Evolutionary conservation across 164 flowering plant genomes (phyloP).

Genomic region (Nymphaea colorata): DNA sequence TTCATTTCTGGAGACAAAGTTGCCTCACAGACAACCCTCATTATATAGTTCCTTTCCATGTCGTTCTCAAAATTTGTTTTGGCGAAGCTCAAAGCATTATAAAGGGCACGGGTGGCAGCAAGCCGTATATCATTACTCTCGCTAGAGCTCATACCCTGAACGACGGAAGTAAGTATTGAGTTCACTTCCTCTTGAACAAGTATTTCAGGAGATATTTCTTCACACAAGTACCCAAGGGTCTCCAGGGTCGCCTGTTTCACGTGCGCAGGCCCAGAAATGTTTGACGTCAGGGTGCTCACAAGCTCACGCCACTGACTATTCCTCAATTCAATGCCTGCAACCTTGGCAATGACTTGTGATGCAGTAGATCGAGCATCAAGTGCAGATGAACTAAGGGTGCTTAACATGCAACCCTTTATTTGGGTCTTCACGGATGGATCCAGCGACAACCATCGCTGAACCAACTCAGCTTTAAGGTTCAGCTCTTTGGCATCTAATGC

Average conservation of each 20-base stretch:
- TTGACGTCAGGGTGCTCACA: conserved; percentile 33
- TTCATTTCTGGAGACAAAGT: conserved; percentile 38
- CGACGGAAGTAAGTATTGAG: conserved; percentile 52
- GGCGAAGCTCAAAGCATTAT: conserved; percentile 55
- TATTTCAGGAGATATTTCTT: conserved; percentile 50
- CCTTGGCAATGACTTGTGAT: conserved; percentile 54
- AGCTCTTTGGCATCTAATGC: conserved; percentile 60
- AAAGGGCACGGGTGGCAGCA: conserved; percentile 45
- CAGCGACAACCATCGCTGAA: conserved; percentile 45
- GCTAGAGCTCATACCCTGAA: conserved; percentile 47
- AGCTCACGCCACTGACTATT: conserved; percentile 61
- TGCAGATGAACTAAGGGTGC: conserved; percentile 34
- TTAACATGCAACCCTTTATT: conserved; percentile 29
- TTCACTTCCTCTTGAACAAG: conserved; percentile 55
- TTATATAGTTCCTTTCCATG: conserved; percentile 57
- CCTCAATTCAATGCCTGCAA: conserved; percentile 52
- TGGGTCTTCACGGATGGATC: conserved; percentile 29
- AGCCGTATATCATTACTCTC: conserved; percentile 47
- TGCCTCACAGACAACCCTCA: conserved; percentile 66
- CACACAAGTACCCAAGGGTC: conserved; percentile 55
- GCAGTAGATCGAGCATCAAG: conserved; percentile 51
- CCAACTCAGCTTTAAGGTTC: conserved; percentile 41
- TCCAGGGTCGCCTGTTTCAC: conserved; percentile 47
- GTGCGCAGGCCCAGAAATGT: conserved; percentile 25
- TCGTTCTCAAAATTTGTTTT: conserved; percentile 51